phyloP scores from a whole-genome alignment of 2,329 filamentous ascomycete genomes.

The Paracoccidioides brasiliensis region DNA sequence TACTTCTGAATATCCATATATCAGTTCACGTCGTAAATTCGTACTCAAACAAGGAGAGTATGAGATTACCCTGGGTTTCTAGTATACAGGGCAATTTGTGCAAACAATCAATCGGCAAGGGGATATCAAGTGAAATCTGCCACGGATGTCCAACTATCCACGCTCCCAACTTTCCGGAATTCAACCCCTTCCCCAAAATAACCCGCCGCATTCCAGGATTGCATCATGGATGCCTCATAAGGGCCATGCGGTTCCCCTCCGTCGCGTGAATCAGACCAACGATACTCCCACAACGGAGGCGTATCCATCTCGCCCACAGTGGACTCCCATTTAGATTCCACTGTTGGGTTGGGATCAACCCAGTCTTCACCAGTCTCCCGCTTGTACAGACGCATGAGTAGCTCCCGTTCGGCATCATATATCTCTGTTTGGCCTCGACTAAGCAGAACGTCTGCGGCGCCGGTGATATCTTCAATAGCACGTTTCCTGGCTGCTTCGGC shows the following conservation, averaged over 20 bases:
- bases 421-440: conserved; percentile 76
- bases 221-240: conserved; percentile 75
- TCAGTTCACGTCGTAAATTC: not conserved
- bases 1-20: not conserved
- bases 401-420: conserved; percentile 77
- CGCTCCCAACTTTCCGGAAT: conserved; percentile 49
- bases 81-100: not conserved
- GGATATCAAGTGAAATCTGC: conserved; percentile 33
- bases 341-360: conserved; percentile 39
- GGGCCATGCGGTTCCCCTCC: conserved; percentile 69
- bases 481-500: conserved; percentile 57
- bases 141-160: conserved; percentile 41
- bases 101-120: not conserved
- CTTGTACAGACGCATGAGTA: conserved; percentile 68
- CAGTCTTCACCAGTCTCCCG: conserved; percentile 81
- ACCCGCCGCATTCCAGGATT: conserved; percentile 77
- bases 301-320: conserved; percentile 16
- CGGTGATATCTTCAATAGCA: conserved; percentile 70
- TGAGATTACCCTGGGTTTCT: not conserved
- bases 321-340: conserved; percentile 21
- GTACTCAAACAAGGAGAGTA: not conserved
- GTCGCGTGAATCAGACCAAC: conserved; percentile 82
- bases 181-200: conserved; percentile 81
- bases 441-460: conserved; percentile 75
- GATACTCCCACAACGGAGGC: conserved; percentile 63